Base-by-base conservation (phyloP, 2,329 filamentous ascomycete species). In the Aspergillus sp. region DNA sequence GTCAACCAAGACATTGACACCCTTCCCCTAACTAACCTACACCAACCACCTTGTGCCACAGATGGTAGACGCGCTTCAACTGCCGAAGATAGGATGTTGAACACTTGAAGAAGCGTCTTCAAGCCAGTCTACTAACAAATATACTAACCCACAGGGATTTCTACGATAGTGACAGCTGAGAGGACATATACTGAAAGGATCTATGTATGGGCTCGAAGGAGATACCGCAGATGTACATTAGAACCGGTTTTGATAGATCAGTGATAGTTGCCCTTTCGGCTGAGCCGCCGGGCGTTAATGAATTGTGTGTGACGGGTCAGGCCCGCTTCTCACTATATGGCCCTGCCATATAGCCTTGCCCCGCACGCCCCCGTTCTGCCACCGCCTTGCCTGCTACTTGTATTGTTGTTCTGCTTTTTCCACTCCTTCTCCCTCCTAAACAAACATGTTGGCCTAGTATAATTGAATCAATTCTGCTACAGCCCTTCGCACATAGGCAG, bases 51-150 rank as follows among this genome's bases (percentile, higher is more conserved):
- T 70, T 54, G 62, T 72, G 64, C 54, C 52, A 65, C 39, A 62
- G 9, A 69, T 49, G 60, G 67, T 70, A 64, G 69, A 68, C 65
- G 66, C 65, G 67, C 69, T 72, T 73, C 67, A 73, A 68, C 68
- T 71, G 65, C 67, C 60, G 68, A 71, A 55, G 58, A 71, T 72
- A 71, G 70, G 69, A 73, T 69, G 63, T 69, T 72, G 63, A 73
- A 73, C 64, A 72, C 69, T 73, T 73, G 62, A 49, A 72, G 68
- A 72, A 73, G 66, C 63, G 63, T 63, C 69, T 73, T 72, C 63
- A 72, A 72, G 69, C 64, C 39, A 70, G 65, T 52, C 66, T 67
- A 67, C 66, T 68, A 65, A 69, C 64, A 53, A 64, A 67, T 56
- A 54, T 64, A 68, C 69, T 69, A 68, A 68, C 64, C 59, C 58